Conservation (phyloP, 192 early-diverging fungal species). For the Gaertneriomyces sp. region DNA sequence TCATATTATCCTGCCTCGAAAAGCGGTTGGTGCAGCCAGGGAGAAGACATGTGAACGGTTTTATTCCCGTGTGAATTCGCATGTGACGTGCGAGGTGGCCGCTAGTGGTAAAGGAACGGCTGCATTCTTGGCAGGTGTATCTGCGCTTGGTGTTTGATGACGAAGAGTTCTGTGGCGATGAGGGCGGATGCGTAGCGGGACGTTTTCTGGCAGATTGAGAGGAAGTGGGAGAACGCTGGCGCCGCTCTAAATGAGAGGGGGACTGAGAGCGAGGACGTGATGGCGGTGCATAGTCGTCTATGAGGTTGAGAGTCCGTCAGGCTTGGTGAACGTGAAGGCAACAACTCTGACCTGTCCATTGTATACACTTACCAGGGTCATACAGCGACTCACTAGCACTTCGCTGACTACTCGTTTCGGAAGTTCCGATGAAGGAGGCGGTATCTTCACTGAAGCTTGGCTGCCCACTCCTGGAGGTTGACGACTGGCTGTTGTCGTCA, state of each 20-base stretch:
- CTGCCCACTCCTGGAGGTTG: neutral
- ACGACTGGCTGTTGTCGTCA: neutral
- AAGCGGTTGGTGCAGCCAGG: conserved; percentile 23
- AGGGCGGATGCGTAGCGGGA: too few relatives aligned
- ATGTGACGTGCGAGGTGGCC: conserved; percentile 14
- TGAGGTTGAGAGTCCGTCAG: neutral
- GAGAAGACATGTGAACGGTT: conserved; percentile 31
- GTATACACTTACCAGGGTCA: too few relatives aligned
- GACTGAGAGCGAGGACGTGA: too few relatives aligned
- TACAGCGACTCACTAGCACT: too few relatives aligned
- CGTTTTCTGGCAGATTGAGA: too few relatives aligned
- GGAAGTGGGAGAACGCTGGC: too few relatives aligned
- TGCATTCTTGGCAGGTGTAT: conserved; percentile 13
- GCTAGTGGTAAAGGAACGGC: conserved; percentile 20
- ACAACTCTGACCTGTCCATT: neutral
- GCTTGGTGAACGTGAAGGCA: neutral
- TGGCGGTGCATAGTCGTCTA: too few relatives aligned
- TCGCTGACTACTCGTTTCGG: too few relatives aligned
- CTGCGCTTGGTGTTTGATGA: neutral
- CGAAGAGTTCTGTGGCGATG: too few relatives aligned
- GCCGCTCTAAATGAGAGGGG: too few relatives aligned
- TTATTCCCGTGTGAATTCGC: conserved; percentile 34
- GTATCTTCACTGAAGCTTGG: too few relatives aligned
- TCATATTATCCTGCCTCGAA: conserved; percentile 40
- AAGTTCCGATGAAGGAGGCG: too few relatives aligned